Evolutionary conservation across 1,139 yeast species (phyloP), one percentile per base, ranked within the genome.

Genomic region (Pneumocystis oryctolagi): DNA sequence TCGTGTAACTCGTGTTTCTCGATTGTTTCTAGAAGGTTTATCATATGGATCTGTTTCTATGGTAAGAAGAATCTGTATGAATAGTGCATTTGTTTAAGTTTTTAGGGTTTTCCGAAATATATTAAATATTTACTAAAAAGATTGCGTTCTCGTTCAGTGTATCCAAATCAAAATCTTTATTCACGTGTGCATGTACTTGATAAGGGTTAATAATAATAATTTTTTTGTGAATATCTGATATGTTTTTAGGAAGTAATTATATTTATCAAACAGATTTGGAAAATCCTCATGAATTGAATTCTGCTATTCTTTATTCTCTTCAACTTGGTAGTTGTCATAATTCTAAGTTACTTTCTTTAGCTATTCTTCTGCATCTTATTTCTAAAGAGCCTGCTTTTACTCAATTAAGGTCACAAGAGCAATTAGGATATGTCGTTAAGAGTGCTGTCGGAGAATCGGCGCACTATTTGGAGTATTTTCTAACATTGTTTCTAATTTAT

Each of bases 401-500:
- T 72, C 88, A 87, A 67, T 79, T 92, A 64, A 80, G 98, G 73
- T 92, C 98, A 2, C 85, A 88, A 69, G 98, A 92, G 73, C 97
- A 92, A 72, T 78, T 87, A 47, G 95, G 95, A 1, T 87, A 87
- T 71, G 89, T 92, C 65, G 98, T 92, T 0, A 89, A 88, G 72
- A 84, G 94, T 53, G 87, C 95, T 1, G 75, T 81, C 40, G 77
- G 85, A 66, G 78, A 80, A 64, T 81, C 88, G 0, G 80, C 95
- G 71, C 85, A 94, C 12, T 81, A 89, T 1, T 78, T 84, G 69
- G 95, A 20, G 53, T 42, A 42, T 42, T 42, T 9, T 18, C 6
- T 42, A 1, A 5, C 20, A 20, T 20, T 5, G 18, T 42, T 47
- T 25, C 1, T 47, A 12, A 3, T 47, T 12, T 47, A 25, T 25